Evolutionary conservation across 345 rosid genomes (phyloP), one percentile per base, ranked within the genome.

Genomic region (Jatropha curcas): DNA sequence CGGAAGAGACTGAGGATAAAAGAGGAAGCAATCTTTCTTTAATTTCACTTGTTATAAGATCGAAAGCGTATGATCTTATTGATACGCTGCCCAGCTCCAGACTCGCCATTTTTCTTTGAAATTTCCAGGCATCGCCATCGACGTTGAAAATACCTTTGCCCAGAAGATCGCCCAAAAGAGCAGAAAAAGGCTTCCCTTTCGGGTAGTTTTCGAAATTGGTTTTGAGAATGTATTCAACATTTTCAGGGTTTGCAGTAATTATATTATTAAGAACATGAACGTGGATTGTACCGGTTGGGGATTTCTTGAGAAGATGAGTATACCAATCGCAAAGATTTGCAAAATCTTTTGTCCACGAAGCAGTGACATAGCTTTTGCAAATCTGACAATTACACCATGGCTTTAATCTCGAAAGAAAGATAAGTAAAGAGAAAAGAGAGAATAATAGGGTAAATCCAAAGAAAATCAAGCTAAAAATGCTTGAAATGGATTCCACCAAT

Each of bases 61-160:
- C 84, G 13, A 76, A 80, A 20, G 83, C 88, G 52, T 59, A 76
- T 0, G 61, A 66, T 50, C 90, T 72, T 3, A 86, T 76, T 1
- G 87, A 82, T 57, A 84, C 67, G 75, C 81, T 84, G 0, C 84
- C 85, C 10, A 88, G 80, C 73, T 91, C 91, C 3, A 81, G 71
- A 28, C 86, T 80, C 12, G 90, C 88, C 70, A 85, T 71, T 70
- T 88, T 84, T 71, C 89, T 81, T 60, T 91, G 94, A 59, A 86
- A 83, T 64, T 52, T 67, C 92, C 97, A 91, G 2, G 67, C 62
- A 3, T 84, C 84, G 2, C 83, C 90, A 52, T 91, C 94, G 11
- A 85, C 87, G 10, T 89, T 89, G 73, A 91, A 89, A 57, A 91
- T 88, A 5, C 94, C 97, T 5, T 37, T 69, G 14, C 90, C 90